Evolutionary conservation across 2,329 filamentous ascomycete species (phyloP), one percentile per base, ranked within the genome.

Genomic region (Sphaerulina populicola): DNA sequence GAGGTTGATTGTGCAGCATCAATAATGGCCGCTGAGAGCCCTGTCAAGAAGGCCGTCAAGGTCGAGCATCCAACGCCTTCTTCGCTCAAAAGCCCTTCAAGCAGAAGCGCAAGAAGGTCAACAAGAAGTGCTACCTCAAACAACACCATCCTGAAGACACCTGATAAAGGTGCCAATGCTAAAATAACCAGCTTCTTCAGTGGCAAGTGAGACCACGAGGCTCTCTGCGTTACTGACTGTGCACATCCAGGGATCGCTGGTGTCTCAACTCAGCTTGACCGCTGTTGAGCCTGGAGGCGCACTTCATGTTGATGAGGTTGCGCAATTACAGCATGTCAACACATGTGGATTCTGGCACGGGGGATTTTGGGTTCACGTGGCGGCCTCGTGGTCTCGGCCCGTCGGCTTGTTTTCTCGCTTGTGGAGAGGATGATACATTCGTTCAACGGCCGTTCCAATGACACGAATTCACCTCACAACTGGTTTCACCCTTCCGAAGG

Each of bases 61-160:
- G 56, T 57, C 30, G 62, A 66, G 27, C 59, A 62, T 21, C 64
- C 55, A 29, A 54, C 50, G 10, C 51, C 57, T 10, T 64, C 62
- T 31, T 60, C 62, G 37, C 44, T 42, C 4, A 59, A 60, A 39
- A 55, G 48, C n/a, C 31, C 49, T 46, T 14, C 49, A n/a, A 21
- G 49, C 42, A 45, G 56, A 53, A 12, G 41, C 46, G 18, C 52
- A 52, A 49, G 53, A 61, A 37, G 68, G 59, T 78, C 77, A 65
- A 73, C 70, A 42, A 72, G 74, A 57, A 81, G 78, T 65, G 77
- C 79, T 31, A 80, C 77, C 5, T 77, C 72, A 57, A 82, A 82
- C 60, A 66, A 71, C 33, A 76, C 69, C 46, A 66, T 70, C 39
- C 62, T 68, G 39, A 77, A 76, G 61, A 71, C 66, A 18, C 67